Conservation (phyloP, 208 protist genomes). For the Leishmania braziliensis region DNA sequence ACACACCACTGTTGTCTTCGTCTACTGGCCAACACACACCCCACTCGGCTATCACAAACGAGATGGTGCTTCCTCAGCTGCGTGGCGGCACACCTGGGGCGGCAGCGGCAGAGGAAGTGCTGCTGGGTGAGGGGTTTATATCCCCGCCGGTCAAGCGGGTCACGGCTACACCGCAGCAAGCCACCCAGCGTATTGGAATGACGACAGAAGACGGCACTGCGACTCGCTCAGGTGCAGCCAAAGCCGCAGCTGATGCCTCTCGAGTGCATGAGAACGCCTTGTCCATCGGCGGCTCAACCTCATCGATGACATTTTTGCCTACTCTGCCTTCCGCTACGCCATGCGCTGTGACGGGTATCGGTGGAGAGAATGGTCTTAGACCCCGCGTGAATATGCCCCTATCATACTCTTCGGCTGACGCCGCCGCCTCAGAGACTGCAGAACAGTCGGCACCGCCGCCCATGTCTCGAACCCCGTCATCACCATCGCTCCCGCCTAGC, state of each 20-base stretch:
- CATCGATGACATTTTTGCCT: background rate
- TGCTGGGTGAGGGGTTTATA: constrained; percentile 22
- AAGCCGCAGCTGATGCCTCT: background rate
- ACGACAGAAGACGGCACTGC: background rate
- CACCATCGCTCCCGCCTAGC: background rate
- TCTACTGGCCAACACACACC: constrained; percentile 11
- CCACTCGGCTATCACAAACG: background rate
- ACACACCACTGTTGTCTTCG: background rate
- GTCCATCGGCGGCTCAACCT: background rate
- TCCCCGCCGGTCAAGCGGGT: constrained; percentile 20
- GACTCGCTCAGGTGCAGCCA: background rate
- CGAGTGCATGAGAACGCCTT: background rate
- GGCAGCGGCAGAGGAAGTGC: constrained; percentile 10
- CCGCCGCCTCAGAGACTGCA: background rate
- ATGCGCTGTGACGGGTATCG: background rate
- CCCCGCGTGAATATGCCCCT: background rate
- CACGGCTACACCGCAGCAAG: constrained; percentile 22
- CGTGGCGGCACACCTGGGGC: background rate
- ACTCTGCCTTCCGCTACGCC: background rate
- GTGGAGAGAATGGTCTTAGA: background rate
- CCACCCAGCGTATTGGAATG: background rate
- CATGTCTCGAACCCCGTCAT: background rate
- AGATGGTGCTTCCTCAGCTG: background rate
- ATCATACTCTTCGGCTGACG: background rate
- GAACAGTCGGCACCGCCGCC: background rate